Evolutionary conservation across 78 protist species (phyloP).

Genomic region (Guillardia theta): DNA sequence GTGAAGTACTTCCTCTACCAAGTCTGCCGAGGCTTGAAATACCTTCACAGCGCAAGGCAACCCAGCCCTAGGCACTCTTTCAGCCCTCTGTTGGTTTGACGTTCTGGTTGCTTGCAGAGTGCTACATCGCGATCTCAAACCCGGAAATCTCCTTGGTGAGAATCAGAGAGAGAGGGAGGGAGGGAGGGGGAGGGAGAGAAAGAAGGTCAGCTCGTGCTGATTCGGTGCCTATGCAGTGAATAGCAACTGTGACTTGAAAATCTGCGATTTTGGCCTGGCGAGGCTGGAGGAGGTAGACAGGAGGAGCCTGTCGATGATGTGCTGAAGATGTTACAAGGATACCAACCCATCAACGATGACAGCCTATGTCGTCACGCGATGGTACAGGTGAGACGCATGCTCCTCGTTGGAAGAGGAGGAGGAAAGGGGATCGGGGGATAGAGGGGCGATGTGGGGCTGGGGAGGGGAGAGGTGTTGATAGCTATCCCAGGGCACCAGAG

Average conservation of each 20-base stretch:
- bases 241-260: conserved; percentile 23
- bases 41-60: neutral
- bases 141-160: neutral
- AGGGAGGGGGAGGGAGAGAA: too few relatives aligned
- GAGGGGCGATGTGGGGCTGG: neutral
- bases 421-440: neutral
- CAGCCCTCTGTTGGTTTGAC: too few relatives aligned
- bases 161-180: too few relatives aligned
- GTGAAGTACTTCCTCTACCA: conserved; percentile 38
- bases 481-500: neutral
- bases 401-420: neutral
- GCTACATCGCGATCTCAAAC: neutral
- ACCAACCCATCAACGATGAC: conserved; percentile 13
- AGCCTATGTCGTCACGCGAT: conserved; percentile 24
- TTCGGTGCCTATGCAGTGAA: too few relatives aligned
- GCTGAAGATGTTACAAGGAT: too few relatives aligned
- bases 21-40: conserved; percentile 54
- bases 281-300: conserved; percentile 24
- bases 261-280: conserved; percentile 34
- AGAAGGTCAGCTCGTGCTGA: too few relatives aligned
- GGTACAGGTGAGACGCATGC: neutral
- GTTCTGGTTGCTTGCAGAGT: too few relatives aligned
- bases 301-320: too few relatives aligned
- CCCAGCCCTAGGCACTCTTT: too few relatives aligned
- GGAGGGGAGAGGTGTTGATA: neutral